Evolutionary conservation across 139 green algal genomes (phyloP), one percentile per base, ranked within the genome.

Genomic region (Chlorella sp.): DNA sequence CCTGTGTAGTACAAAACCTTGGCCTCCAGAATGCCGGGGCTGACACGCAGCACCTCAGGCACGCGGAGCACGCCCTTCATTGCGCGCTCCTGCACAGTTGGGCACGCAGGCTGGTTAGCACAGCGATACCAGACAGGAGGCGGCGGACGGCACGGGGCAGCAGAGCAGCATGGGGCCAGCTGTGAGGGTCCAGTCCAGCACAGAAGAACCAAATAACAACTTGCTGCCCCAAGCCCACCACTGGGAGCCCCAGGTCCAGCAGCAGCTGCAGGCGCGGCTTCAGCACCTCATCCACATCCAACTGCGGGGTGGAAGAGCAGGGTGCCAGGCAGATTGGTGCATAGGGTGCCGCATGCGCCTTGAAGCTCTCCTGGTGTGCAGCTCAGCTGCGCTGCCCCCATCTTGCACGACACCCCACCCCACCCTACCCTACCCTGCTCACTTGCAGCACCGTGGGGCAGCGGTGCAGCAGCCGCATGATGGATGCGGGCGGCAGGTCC

Each of bases 361-460:
- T n/a, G n/a, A n/a, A n/a, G n/a, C n/a, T n/a, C n/a, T n/a, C n/a
- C n/a, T n/a, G n/a, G n/a, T 30, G 17, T 9, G 21, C 20, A 67
- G 26, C 44, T 55, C 44, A 11, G 44, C 44, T 55, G 44, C 44
- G 7, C 7, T 11, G 7, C 6, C 2, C 20, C 60, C n/a, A n/a
- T n/a, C n/a, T n/a, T n/a, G n/a, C n/a, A n/a, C n/a, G n/a, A n/a
- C n/a, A n/a, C n/a, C n/a, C n/a, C n/a, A n/a, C n/a, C n/a, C n/a
- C n/a, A n/a, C n/a, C n/a, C n/a, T n/a, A n/a, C 32, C 32, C 67
- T 2, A 44, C 72, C 72, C 47, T 4, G 0, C 64, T 18, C 63
- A 60, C 72, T 47, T 89, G 86, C 74, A 90, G 34, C 56, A 90
- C 17, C 28, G 74, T 4, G 25, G 86, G 86, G 60, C 78, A 62